Evolutionary conservation across 306 rosid genomes (phyloP).

Genomic region (Pyrus pyrifolia): DNA sequence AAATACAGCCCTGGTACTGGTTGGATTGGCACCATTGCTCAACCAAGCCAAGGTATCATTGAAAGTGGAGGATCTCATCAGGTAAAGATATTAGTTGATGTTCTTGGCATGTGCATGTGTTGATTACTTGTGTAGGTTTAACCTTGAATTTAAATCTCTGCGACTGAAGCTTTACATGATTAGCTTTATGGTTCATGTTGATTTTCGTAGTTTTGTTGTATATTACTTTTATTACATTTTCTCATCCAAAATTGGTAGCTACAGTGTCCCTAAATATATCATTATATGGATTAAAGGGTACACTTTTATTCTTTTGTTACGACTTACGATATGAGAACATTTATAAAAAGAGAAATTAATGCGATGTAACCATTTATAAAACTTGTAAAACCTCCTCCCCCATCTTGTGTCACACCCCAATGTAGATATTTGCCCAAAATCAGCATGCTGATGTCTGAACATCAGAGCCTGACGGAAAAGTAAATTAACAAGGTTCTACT

Average conservation of each 20-base stretch:
- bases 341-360: neutral
- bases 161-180: neutral
- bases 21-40: constrained; percentile 47
- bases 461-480: neutral
- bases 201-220: neutral
- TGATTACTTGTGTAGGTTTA: neutral
- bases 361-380: neutral
- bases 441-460: neutral
- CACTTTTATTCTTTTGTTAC: neutral
- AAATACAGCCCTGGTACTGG: constrained; percentile 50
- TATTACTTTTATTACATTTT: neutral
- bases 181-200: neutral
- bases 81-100: constrained; percentile 24
- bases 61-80: constrained; percentile 45
- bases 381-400: neutral
- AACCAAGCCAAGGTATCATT: constrained; percentile 32
- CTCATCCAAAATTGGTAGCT: neutral
- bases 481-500: neutral
- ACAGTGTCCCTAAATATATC: neutral
- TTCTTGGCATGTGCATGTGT: constrained; percentile 8
- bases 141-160: neutral
- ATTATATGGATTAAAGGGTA: neutral
- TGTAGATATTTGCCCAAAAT: neutral
- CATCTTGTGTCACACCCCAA: neutral
- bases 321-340: neutral